Base-by-base conservation (phyloP, 1,139 yeast species). In the Hanseniaspora uvarum region DNA sequence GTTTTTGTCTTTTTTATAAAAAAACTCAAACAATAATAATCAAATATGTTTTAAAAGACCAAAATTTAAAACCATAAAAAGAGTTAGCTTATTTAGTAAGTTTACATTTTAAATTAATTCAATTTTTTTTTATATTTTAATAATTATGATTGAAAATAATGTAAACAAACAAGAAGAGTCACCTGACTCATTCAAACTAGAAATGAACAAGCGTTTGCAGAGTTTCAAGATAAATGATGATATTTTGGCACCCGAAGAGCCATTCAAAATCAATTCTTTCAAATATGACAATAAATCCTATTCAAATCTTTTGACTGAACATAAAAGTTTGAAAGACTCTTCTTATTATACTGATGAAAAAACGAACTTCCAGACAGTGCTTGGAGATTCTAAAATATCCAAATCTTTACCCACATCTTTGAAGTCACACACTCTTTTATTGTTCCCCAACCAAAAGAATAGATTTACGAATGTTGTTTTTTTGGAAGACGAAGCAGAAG, bases 161-260 rank as follows among this genome's bases (percentile, higher is more conserved):
- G 46, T 41, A 41, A 41, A 41, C 46, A 41, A 41, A 28, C 16
- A 3, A 11, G 36, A 41, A 11, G 34, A 26, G 23, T 41, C 46
- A 41, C 34, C 46, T 41, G 46, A 41, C 36, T 41, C 46, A 7
- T 41, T 41, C 18, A 16, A 16, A 11, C 11, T n/a, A 16, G 46
- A 26, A 28, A 41, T 41, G 24, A 41, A 41, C 16, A 30, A 41
- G 26, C 26, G 46, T 11, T 26, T 41, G 4, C 26, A 28, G 14
- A 28, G 28, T 3, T 18, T 41, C 10, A 41, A 4, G 12, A 28
- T 28, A 16, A 19, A 16, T 2, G 34, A 41, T 11, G 45, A 26
- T 18, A n/a, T 10, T 16, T 14, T 41, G 2, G 46, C 16, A n/a
- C 33, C 34, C 11, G 34, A 41, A 26, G 16, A 30, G 6, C 10